A percentile compares a stretch with the other conserved stretches of the same genome.
Evolutionary conservation across 2,329 filamentous ascomycete genomes (phyloP).

Genomic region (Nothophoma quercina): DNA sequence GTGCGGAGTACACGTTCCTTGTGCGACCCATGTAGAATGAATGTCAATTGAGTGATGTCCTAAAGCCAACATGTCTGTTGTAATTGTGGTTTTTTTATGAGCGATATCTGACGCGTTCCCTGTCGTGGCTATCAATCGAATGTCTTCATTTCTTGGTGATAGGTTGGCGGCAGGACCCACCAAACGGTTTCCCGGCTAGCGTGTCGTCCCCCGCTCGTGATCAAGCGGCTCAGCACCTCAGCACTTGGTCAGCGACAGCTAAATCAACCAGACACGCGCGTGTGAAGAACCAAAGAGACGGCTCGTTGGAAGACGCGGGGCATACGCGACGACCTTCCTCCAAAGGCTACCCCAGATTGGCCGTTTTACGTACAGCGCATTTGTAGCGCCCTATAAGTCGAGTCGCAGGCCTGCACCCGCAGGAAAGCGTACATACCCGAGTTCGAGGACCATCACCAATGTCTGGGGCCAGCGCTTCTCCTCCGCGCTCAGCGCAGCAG

Average conservation of each 20-base stretch:
- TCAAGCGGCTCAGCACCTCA: slow-evolving; percentile 9
- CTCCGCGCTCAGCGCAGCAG: slow-evolving; percentile 1
- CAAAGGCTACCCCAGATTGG: slow-evolving; percentile 12
- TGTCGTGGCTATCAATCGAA: neutral
- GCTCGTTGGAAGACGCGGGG: slow-evolving; percentile 8
- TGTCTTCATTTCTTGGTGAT: neutral
- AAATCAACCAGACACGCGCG: slow-evolving; percentile 7
- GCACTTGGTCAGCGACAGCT: neutral
- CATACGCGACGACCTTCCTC: slow-evolving; percentile 17
- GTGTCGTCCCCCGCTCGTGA: slow-evolving; percentile 7
- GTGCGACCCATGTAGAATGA: neutral
- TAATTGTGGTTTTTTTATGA: neutral
- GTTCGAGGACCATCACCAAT: neutral
- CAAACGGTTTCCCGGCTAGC: neutral
- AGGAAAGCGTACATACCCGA: slow-evolving; percentile 18
- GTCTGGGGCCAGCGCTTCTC: slow-evolving; percentile 12
- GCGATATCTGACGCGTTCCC: neutral
- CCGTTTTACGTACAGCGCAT: slow-evolving; percentile 8
- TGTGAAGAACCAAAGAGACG: neutral
- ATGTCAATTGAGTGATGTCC: too few species aligned
- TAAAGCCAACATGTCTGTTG: too few species aligned
- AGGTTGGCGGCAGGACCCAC: neutral
- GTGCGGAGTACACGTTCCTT: neutral
- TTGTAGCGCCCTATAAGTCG: slow-evolving; percentile 7
- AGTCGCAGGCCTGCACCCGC: slow-evolving; percentile 15